Percentiles rank a stretch among this genome's conserved stretches.
Conservation (phyloP, 73 alveolate genomes). For the Paramecium caudatum region DNA sequence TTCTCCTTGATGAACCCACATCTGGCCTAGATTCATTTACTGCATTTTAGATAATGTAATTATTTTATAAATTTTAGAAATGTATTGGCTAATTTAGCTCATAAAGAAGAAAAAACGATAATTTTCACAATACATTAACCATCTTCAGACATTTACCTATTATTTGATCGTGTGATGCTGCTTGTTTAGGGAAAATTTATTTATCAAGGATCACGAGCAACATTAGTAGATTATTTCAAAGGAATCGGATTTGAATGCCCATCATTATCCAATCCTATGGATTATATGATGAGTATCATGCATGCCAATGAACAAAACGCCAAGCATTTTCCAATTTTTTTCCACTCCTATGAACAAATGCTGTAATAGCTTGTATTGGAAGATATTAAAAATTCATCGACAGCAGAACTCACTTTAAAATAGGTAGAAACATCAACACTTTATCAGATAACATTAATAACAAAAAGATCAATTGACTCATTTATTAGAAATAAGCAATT, state of each 20-base stretch:
- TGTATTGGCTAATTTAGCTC: constrained; percentile 53
- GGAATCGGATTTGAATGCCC: constrained; percentile 72
- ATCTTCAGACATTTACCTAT: constrained; percentile 73
- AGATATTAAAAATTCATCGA: neutral
- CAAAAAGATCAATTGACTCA: neutral
- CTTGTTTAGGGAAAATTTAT: constrained; percentile 73
- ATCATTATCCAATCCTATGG: constrained; percentile 63
- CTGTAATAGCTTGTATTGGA: neutral
- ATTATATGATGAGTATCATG: constrained; percentile 63
- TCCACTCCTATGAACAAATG: neutral
- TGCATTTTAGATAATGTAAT: constrained; percentile 63
- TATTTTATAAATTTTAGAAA: neutral
- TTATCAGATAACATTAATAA: neutral
- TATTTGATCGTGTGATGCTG: constrained; percentile 79
- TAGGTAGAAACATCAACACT: neutral
- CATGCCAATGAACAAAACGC: neutral
- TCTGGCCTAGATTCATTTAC: constrained; percentile 82
- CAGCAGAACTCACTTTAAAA: constrained; percentile 6
- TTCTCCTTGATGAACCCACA: constrained; percentile 80
- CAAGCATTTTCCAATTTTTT: neutral
- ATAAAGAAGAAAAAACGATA: constrained; percentile 57
- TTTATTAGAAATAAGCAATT: constrained; percentile 28
- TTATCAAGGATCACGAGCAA: constrained; percentile 66
- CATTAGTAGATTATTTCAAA: constrained; percentile 32
- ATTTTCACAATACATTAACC: constrained; percentile 79